Percentiles rank a stretch among this genome's conserved stretches.
These are phyloP conservation scores for Acarospora socialis DNA, from an alignment of 2,329 filamentous ascomycete species.

Conservation along the genomic window DNA sequence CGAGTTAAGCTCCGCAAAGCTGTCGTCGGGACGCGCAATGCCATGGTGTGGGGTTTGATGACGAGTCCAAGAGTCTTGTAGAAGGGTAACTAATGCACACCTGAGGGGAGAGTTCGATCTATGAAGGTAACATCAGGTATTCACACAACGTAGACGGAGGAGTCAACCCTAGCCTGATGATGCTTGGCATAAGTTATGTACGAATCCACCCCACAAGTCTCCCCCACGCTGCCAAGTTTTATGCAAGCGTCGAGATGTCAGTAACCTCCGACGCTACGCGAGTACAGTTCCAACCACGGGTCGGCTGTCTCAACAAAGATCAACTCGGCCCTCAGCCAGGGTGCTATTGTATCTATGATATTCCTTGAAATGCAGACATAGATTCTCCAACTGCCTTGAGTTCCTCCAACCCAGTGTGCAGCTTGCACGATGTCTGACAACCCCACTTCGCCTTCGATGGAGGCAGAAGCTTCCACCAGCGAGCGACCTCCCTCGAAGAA, in stretches of 20 bases:
- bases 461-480: slow-evolving; percentile 4
- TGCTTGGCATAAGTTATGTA: too few relatives aligned
- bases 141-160: too few relatives aligned
- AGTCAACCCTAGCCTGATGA: too few relatives aligned
- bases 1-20: slow-evolving; percentile 2
- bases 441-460: slow-evolving; percentile 17
- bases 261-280: too few relatives aligned
- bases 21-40: not conserved
- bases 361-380: too few relatives aligned
- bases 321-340: too few relatives aligned
- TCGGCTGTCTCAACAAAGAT: too few relatives aligned
- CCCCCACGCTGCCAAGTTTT: not conserved
- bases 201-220: too few relatives aligned
- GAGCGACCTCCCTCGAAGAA: slow-evolving; percentile 14
- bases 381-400: too few relatives aligned
- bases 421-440: slow-evolving; percentile 18
- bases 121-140: too few relatives aligned
- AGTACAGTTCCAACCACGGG: too few relatives aligned
- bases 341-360: not conserved
- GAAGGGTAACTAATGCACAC: not conserved
- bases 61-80: not conserved
- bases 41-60: slow-evolving; percentile 1
- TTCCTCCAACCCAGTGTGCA: not conserved
- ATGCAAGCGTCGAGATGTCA: not conserved
- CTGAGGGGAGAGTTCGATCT: too few relatives aligned